Conservation (phyloP, 352 stramenopile genomes). For the Pythium dissotocum region DNA sequence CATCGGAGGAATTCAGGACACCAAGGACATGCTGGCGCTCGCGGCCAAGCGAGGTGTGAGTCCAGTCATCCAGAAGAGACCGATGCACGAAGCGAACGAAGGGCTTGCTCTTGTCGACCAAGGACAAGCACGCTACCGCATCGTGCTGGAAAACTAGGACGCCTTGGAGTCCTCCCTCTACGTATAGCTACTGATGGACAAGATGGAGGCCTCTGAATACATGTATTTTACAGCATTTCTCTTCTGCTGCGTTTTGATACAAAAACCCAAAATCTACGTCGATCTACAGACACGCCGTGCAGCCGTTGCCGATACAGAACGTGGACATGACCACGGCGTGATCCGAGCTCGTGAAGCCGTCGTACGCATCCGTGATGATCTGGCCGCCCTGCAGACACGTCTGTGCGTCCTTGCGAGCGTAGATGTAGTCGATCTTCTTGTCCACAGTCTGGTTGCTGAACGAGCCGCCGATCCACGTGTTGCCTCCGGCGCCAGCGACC, state of each 20-base stretch:
- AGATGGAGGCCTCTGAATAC: no score
- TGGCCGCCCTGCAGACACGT: slow-evolving; percentile 42
- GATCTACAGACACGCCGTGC: slow-evolving; percentile 28
- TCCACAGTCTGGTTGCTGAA: slow-evolving; percentile 37
- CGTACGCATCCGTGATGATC: slow-evolving; percentile 52
- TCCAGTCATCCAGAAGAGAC: no score
- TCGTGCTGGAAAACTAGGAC: slow-evolving; percentile 31
- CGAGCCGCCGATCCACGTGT: slow-evolving; percentile 64
- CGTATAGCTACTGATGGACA: no score
- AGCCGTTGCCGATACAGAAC: slow-evolving; percentile 57
- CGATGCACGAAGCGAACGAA: no score
- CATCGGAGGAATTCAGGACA: slow-evolving; percentile 14
- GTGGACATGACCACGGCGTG: slow-evolving; percentile 58
- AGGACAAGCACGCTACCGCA: no score
- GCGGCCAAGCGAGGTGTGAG: no score
- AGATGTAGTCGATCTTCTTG: slow-evolving; percentile 74
- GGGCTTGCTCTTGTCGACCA: no score
- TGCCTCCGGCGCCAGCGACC: slow-evolving; percentile 35
- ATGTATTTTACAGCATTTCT: background rate
- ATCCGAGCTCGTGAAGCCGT: slow-evolving; percentile 58
- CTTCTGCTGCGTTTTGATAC: background rate
- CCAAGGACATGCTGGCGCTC: no score
- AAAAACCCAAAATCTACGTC: background rate
- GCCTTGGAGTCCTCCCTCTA: no score
- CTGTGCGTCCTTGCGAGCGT: slow-evolving; percentile 45